phyloP scores from a whole-genome alignment of 306 rosid genomes.

The Adenanthera pavonina region DNA sequence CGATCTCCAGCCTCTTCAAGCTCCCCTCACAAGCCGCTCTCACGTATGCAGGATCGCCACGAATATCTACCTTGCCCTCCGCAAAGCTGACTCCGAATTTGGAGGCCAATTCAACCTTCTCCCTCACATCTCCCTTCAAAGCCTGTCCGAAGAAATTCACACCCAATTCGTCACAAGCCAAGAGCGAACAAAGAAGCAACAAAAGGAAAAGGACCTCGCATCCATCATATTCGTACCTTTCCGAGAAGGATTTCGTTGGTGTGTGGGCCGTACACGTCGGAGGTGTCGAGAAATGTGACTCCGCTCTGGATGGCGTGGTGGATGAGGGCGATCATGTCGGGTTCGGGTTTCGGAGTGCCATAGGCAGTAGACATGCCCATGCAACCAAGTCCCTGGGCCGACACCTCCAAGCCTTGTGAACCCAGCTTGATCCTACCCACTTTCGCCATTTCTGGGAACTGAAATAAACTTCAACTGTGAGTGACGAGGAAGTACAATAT shows the following conservation, averaged over 20 bases:
- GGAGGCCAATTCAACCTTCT: slow-evolving; percentile 65
- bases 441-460: not conserved
- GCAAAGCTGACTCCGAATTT: slow-evolving; percentile 46
- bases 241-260: slow-evolving; percentile 62
- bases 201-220: not conserved
- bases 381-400: slow-evolving; percentile 68
- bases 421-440: not conserved
- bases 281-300: slow-evolving; percentile 70
- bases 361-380: slow-evolving; percentile 74
- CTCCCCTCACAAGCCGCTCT: slow-evolving; percentile 74
- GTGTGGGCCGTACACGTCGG: slow-evolving; percentile 62
- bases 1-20: slow-evolving; percentile 61
- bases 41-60: slow-evolving; percentile 69
- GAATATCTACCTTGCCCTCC: slow-evolving; percentile 40
- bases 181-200: not conserved
- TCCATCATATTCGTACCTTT: slow-evolving; percentile 30
- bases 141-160: slow-evolving; percentile 35
- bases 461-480: no score
- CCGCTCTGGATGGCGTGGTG: slow-evolving; percentile 63
- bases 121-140: slow-evolving; percentile 49
- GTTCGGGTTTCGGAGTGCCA: slow-evolving; percentile 66
- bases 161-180: not conserved
- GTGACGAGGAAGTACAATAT: no score
- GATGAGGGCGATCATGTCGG: slow-evolving; percentile 70
- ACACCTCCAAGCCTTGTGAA: slow-evolving; percentile 37